Evolutionary conservation across 345 rosid genomes (phyloP), one percentile per base, ranked within the genome.

Genomic region (Populus ilicifolia): DNA sequence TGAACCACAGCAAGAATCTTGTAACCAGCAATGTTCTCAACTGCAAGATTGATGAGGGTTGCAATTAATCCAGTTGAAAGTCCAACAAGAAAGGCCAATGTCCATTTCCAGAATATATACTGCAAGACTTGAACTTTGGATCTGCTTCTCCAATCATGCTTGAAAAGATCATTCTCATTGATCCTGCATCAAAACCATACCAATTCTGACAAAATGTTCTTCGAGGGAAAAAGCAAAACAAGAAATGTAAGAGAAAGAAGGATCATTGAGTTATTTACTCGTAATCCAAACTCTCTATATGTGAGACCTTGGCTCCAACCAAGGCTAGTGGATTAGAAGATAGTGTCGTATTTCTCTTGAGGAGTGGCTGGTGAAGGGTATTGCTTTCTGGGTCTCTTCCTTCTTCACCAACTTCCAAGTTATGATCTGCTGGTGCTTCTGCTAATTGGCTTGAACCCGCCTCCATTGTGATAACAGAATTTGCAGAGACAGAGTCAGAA

Each of bases 71-170:
- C 97, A 36, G 98, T 94, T 39, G 91, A 76, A 33, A 90, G 90
- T 72, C 98, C 98, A 69, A 94, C 89, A 78, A 93, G 92, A 79
- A 82, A 91, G 44, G 98, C 97, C 56, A 91, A 80, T 5, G 88
- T 69, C 97, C 98, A 94, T 84, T 94, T 94, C 83, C 83, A 59
- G 87, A 93, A 90, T 50, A 94, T 77, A 75, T 94, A 94, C 77
- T 89, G 98, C 83, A 94, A 75, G 30, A 94, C 93, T 82, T 94
- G 97, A 63, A 75, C 83, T 81, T 81, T 89, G 80, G 97, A 90
- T 91, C 98, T 87, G 79, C 91, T 89, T 81, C 98, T 90, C 98
- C 98, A 93, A 65, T 94, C 98, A 77, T 94, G 97, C 84, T 93
- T 94, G 87, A 94, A 94, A 78, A 94, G 71, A 84, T 91, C 98